Base-by-base conservation (phyloP, 768 basidiomycete genomes). In the Sistotremastrum niveocremeum region DNA sequence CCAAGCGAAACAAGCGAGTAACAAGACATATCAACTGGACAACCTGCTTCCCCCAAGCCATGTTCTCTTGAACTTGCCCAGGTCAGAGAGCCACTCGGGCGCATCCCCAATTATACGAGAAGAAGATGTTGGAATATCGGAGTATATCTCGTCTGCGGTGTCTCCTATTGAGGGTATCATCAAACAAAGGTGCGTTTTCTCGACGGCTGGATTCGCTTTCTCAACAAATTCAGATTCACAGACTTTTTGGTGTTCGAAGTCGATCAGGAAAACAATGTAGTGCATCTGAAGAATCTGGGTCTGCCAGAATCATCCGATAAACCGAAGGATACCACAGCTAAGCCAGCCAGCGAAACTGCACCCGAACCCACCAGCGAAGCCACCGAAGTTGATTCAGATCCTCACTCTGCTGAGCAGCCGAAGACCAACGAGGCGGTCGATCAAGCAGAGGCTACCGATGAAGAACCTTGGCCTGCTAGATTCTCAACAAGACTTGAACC, bases 191-290 rank as follows among this genome's bases (percentile, higher is more conserved):
- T 90, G 48, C 50, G 7, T n/a, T 5, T 42, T 34, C 42, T 41
- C 39, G 39, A 44, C 38, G 12, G 35, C n/a, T 12, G 47, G 43
- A 34, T 43, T 29, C 20, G 33, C 45, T 46, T 47, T 52, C 34
- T 51, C 36, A 46, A 12, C 20, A 20, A 39, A 41, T 44, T 30
- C 57, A 95, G 93, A 56, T 98, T 98, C 61, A 94, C 94, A 37
- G 95, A 99, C 63, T 99, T 99, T 59, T 56, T 98, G 55, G 95
- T 99, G 12, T 84, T 74, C 56, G 95, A 99, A 65, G 81, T 99
- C 33, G 80, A 85, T 56, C 72, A 78, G 49, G 80, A 87, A 52
- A 74, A 81, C 39, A 76, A 84, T 51, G 81, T 87, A 6, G 65
- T 95, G 11, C 83, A 86, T 57, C 57, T 99, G 34, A 87, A 86